Evolutionary conservation across 1,284 basidiomycete species (phyloP), one percentile per base, ranked within the genome.

Genomic region (Singerocomus inundabilis): DNA sequence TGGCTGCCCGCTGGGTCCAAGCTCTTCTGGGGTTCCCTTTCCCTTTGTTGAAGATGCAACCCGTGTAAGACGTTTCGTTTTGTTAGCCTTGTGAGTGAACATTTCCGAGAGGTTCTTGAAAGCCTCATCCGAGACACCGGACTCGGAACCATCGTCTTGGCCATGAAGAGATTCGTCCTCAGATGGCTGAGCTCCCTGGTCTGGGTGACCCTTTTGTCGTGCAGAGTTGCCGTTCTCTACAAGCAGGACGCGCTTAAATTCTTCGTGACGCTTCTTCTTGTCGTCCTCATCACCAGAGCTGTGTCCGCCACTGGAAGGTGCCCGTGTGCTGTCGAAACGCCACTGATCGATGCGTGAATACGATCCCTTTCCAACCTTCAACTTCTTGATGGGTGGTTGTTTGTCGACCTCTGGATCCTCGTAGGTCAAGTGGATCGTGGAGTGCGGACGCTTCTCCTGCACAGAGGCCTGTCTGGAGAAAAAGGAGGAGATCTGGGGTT

Each of bases 1-100:
- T 2, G 84, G 61, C 66, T 84, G 63, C 0, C 92, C 93, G 55
- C 84, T 84, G 0, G 91, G 89, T 0, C 91, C 92, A 13, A 90
- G 56, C 45, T 79, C 78, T 48, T 76, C 76, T 13, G 63, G 63
- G 51, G 72, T 70, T 64, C 76, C 77, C 53, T 68, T 68, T 57
- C 33, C 49, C 42, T 48, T 70, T 72, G 34, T 60, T 54, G 55
- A 50, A 26, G 52, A 37, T 46, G 40, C 37, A 6, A 40, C n/a
- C n/a, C 50, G 48, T 32, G 45, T 18, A 66, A 75, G 67, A 30
- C 57, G 49, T 45, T 68, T 71, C 54, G 57, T 49, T 48, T 69
- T 73, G 24, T 36, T 47, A 25, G 57, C 42, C 53, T 72, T 74
- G 50, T 68, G 70, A n/a, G 77, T 67, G 58, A 82, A 83, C 57